phyloP scores from a whole-genome alignment of 352 stramenopile genomes.

The Pythium dissimile region DNA sequence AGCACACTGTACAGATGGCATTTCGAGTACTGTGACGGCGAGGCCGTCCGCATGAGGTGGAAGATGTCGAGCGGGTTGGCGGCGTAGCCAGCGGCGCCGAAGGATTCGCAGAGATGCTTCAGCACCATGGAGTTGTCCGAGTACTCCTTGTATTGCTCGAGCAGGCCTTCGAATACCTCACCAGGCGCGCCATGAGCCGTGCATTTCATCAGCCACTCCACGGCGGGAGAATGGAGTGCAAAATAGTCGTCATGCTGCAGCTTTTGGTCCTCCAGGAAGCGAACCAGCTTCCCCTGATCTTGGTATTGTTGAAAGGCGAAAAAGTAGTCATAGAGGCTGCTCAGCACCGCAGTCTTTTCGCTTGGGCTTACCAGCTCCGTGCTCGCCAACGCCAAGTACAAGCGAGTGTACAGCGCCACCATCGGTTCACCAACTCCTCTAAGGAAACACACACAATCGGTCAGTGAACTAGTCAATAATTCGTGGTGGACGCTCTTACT shows the following conservation, averaged over 20 bases:
- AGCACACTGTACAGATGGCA: constrained; percentile 74
- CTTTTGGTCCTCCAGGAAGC: constrained; percentile 47
- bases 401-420: constrained; percentile 79
- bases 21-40: constrained; percentile 51
- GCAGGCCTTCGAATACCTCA: constrained; percentile 55
- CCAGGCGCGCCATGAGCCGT: constrained; percentile 36
- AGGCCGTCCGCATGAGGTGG: constrained; percentile 58
- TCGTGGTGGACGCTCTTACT: constrained; percentile 36
- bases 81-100: constrained; percentile 60
- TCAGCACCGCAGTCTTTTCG: constrained; percentile 51
- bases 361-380: constrained; percentile 46
- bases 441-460: background rate
- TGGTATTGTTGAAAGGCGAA: constrained; percentile 80
- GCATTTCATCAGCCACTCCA: constrained; percentile 87
- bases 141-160: constrained; percentile 83
- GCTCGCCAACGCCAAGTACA: constrained; percentile 78
- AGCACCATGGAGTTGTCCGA: constrained; percentile 88
- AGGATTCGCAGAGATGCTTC: constrained; percentile 79
- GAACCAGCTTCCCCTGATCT: constrained; percentile 39
- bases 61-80: constrained; percentile 54
- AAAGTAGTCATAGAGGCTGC: constrained; percentile 88
- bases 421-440: constrained; percentile 88
- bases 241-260: constrained; percentile 68
- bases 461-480: constrained; percentile 17
- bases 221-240: constrained; percentile 73